Percentiles rank a stretch among this genome's conserved stretches.
Evolutionary conservation across 1,284 basidiomycete species (phyloP).

Genomic region (Taiwanofungus camphoratus): DNA sequence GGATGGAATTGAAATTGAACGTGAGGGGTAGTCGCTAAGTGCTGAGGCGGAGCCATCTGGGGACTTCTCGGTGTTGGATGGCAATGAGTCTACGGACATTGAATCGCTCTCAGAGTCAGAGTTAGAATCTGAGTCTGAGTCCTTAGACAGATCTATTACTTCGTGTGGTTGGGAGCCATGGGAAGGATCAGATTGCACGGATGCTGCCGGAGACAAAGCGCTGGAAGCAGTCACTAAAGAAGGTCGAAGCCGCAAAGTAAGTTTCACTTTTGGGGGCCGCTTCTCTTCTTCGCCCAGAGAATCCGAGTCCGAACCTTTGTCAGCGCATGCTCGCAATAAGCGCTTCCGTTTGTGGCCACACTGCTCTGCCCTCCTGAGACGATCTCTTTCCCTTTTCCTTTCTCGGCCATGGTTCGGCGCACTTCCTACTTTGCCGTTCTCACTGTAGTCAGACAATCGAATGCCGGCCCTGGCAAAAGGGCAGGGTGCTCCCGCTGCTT

Average conservation of each 20-base stretch:
- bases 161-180: slow-evolving; percentile 18
- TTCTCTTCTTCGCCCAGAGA: slow-evolving; percentile 38
- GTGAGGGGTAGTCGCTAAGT: slow-evolving; percentile 32
- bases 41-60: slow-evolving; percentile 32
- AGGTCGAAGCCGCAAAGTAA: slow-evolving; percentile 58
- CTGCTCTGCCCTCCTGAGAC: slow-evolving; percentile 30
- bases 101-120: slow-evolving; percentile 15
- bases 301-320: slow-evolving; percentile 36
- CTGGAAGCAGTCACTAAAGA: slow-evolving; percentile 31
- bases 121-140: slow-evolving; percentile 21
- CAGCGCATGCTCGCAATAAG: slow-evolving; percentile 43
- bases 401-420: slow-evolving; percentile 28
- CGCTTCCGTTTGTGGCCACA: slow-evolving; percentile 72
- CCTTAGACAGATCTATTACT: slow-evolving; percentile 40
- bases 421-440: slow-evolving; percentile 36
- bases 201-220: slow-evolving; percentile 15
- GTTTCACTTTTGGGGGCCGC: slow-evolving; percentile 60
- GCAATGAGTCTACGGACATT: slow-evolving; percentile 25
- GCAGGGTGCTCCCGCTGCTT: slow-evolving; percentile 65
- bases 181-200: slow-evolving; percentile 15
- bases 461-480: slow-evolving; percentile 70
- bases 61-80: slow-evolving; percentile 17
- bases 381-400: slow-evolving; percentile 36
- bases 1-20: slow-evolving; percentile 47
- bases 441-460: slow-evolving; percentile 58